Percentiles rank a stretch among this genome's conserved stretches.
Conservation (phyloP, 1,284 basidiomycete genomes). For the Kwoniella shivajii region DNA sequence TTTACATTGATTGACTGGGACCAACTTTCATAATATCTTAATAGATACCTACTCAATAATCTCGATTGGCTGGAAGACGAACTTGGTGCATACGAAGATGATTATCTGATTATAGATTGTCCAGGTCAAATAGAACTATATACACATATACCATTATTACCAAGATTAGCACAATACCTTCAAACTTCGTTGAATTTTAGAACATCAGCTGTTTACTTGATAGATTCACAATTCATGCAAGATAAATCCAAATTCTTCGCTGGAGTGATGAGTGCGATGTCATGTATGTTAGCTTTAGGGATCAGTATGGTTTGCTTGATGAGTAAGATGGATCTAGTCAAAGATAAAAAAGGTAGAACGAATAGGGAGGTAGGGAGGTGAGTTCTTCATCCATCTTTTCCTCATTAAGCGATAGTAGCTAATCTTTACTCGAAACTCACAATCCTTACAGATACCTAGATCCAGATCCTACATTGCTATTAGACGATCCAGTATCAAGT, state of each 20-base stretch:
- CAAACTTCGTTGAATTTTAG: constrained; percentile 67
- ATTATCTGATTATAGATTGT: constrained; percentile 97
- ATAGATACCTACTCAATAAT: constrained; percentile 91
- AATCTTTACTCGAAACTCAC: not conserved
- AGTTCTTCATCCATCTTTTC: constrained; percentile 21
- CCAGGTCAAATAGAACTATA: constrained; percentile 99
- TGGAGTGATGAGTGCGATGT: constrained; percentile 97
- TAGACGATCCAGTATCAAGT: constrained; percentile 64
- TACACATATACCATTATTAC: constrained; percentile 96
- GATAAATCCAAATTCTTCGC: constrained; percentile 99
- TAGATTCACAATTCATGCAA: constrained; percentile 99
- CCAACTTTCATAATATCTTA: not conserved
- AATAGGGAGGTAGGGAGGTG: constrained; percentile 72
- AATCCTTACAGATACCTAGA: constrained; percentile 76
- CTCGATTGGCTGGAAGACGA: constrained; percentile 99
- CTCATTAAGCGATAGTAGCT: not conserved
- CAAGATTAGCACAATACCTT: constrained; percentile 72
- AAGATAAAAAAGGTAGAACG: constrained; percentile 71
- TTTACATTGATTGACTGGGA: not conserved
- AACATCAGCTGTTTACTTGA: constrained; percentile 81
- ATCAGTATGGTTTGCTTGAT: constrained; percentile 96
- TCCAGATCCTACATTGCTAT: constrained; percentile 89
- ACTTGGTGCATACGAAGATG: constrained; percentile 89
- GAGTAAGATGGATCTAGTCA: constrained; percentile 99
- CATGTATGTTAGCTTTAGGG: constrained; percentile 97